Percentiles rank a stretch among this genome's conserved stretches.
Conservation (phyloP, 768 basidiomycete species). For the Rhodotorula babjevae region DNA sequence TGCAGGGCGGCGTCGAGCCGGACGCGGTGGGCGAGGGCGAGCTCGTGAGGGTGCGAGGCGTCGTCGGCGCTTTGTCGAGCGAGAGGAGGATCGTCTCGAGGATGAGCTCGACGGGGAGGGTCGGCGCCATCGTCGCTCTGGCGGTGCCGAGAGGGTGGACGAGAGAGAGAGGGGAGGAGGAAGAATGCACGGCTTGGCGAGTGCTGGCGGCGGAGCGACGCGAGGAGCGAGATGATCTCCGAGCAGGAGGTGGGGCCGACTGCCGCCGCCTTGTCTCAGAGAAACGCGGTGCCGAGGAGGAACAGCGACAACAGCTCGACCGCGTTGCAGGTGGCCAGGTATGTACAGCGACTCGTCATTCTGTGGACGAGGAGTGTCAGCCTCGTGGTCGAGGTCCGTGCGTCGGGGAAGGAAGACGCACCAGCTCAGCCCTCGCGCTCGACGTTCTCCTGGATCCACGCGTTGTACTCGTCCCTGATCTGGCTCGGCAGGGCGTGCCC, state of each 20-base stretch:
- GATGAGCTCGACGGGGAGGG: not conserved
- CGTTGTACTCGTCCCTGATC: constrained; percentile 27
- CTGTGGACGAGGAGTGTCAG: too few species aligned
- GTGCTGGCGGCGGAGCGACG: too few species aligned
- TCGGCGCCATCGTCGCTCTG: not conserved
- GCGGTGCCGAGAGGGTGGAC: not conserved
- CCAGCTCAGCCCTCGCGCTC: not conserved
- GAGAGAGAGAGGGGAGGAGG: not conserved
- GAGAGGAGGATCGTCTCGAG: not conserved
- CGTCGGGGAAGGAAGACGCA: not conserved
- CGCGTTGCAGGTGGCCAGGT: too few species aligned
- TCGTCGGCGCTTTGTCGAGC: too few species aligned
- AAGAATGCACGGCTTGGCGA: too few species aligned
- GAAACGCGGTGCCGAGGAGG: too few species aligned
- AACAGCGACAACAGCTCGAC: too few species aligned
- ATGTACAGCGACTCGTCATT: too few species aligned
- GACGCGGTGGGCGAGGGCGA: not conserved
- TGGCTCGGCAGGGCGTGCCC: constrained; percentile 31
- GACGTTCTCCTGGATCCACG: constrained; percentile 15
- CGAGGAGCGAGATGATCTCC: too few species aligned
- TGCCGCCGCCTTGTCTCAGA: too few species aligned
- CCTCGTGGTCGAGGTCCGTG: too few species aligned
- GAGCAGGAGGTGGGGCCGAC: too few species aligned
- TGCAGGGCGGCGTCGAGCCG: not conserved
- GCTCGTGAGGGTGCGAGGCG: not conserved